A percentile compares a stretch with the other conserved stretches of the same genome.
Conservation (phyloP, 1,284 basidiomycete genomes). For the Vanrija sp. region DNA sequence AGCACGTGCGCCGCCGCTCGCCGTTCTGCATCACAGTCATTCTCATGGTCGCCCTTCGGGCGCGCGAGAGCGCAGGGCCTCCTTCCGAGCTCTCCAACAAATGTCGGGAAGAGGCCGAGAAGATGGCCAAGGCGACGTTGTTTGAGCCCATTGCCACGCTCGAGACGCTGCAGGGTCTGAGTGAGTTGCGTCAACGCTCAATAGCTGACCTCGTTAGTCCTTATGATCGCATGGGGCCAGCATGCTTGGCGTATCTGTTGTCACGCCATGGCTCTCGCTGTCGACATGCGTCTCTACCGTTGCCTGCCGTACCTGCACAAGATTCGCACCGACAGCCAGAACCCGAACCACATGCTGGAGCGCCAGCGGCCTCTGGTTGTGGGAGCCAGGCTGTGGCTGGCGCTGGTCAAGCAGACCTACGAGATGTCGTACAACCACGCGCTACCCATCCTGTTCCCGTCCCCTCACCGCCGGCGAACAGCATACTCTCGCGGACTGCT, state of each 20-base stretch:
- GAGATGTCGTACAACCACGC: constrained; percentile 33
- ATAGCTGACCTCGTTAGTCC: constrained; percentile 7
- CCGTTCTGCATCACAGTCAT: constrained; percentile 30
- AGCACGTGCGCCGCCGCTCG: constrained; percentile 25
- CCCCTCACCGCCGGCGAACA: constrained; percentile 8
- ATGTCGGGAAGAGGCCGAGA: constrained; percentile 6
- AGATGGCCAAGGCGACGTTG: constrained; percentile 23
- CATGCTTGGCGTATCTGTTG: constrained; percentile 32
- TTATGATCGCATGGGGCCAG: constrained; percentile 6
- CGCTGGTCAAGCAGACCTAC: constrained; percentile 10
- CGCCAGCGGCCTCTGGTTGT: constrained; percentile 14
- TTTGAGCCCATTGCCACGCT: constrained; percentile 27
- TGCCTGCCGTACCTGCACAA: constrained; percentile 29
- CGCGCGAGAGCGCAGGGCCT: constrained; percentile 10
- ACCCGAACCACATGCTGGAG: constrained; percentile 11
- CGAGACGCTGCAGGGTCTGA: constrained; percentile 29
- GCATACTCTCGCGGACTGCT: constrained; percentile 23
- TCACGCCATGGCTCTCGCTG: constrained; percentile 28
- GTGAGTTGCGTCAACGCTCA: not conserved
- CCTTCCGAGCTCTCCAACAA: constrained; percentile 11
- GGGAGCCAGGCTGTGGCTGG: constrained; percentile 30
- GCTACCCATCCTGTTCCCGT: constrained; percentile 20
- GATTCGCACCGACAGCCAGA: constrained; percentile 13
- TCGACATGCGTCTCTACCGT: constrained; percentile 32
- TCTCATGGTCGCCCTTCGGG: constrained; percentile 19